A percentile compares a stretch with the other conserved stretches of the same genome.
Conservation (phyloP, 192 early-diverging fungal species). For the Glomus cerebriforme region DNA sequence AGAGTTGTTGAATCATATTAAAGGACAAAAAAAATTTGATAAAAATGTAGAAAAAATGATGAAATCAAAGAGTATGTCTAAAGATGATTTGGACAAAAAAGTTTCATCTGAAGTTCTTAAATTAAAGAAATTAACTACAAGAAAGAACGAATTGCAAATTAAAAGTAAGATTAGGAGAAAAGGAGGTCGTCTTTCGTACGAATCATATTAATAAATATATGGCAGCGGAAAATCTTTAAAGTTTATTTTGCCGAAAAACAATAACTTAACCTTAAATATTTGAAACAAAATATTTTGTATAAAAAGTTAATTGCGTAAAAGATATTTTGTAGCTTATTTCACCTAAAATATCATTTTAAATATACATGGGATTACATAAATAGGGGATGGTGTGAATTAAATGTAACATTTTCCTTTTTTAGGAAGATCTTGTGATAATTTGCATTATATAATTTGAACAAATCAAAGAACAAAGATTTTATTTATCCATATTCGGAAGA, state of each 20-base stretch:
- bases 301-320: no score
- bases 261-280: neutral
- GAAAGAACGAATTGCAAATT: neutral
- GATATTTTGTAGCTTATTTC: no score
- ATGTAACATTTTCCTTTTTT: neutral
- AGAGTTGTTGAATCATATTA: neutral
- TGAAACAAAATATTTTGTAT: no score
- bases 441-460: neutral
- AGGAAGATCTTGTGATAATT: neutral
- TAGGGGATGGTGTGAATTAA: no score
- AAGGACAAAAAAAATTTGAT: constrained; percentile 20
- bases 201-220: neutral
- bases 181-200: constrained; percentile 27
- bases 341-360: no score
- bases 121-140: neutral
- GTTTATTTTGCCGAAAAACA: neutral
- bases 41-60: constrained; percentile 23
- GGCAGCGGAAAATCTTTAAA: neutral
- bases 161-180: constrained; percentile 19
- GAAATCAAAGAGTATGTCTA: constrained; percentile 2
- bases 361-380: no score
- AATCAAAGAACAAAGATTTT: neutral
- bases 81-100: neutral
- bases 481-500: neutral
- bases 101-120: neutral